These are phyloP conservation scores for Solanum sparsipilum DNA, from an alignment of 257 asterid species.

Conservation along the genomic window DNA sequence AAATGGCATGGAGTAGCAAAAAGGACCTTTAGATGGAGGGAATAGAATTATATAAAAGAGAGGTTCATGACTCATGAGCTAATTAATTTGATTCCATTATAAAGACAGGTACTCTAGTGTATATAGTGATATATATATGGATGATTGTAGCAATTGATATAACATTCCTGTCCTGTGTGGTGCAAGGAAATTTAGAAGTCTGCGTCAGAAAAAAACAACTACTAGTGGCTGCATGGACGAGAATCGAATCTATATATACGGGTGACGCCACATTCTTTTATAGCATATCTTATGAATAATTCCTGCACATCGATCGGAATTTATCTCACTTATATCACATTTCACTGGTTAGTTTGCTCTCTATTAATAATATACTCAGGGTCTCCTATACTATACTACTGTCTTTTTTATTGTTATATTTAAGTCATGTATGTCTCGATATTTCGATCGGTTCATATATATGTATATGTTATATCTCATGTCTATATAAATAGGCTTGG, in stretches of 20 bases:
- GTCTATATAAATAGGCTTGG: too few species aligned
- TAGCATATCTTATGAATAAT: not conserved
- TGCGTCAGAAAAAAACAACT: not conserved
- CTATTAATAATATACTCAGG: too few species aligned
- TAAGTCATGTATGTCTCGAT: too few species aligned
- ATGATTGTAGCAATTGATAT: not conserved
- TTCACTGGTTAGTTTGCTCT: not conserved
- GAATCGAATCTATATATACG: not conserved
- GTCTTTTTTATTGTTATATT: too few species aligned
- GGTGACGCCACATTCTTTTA: not conserved
- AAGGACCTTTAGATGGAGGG: not conserved
- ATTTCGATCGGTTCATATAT: too few species aligned
- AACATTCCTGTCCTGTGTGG: not conserved
- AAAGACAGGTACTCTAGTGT: not conserved
- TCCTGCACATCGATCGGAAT: not conserved
- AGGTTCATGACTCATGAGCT: not conserved
- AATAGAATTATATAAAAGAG: not conserved
- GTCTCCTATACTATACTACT: too few species aligned
- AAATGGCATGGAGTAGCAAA: not conserved
- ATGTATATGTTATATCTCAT: too few species aligned
- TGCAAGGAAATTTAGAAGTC: not conserved
- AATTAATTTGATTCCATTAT: not conserved
- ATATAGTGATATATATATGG: not conserved
- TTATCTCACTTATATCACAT: not conserved
- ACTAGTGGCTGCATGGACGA: not conserved